Evolutionary conservation across 106 monocot genomes (phyloP), one percentile per base, ranked within the genome.

Genomic region (Phalaenopsis aphrodite): DNA sequence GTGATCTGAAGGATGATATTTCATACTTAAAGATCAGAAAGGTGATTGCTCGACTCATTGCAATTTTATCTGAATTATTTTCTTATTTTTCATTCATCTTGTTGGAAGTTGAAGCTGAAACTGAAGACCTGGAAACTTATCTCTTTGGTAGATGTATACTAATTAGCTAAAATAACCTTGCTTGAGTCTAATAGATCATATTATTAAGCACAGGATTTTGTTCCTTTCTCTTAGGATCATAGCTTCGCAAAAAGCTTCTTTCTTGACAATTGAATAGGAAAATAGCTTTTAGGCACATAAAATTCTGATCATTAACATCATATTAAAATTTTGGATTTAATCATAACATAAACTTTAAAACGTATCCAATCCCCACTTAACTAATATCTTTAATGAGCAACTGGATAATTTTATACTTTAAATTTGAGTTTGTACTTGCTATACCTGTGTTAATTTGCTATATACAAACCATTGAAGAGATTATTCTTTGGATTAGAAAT

Each of bases 1-100:
- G 76, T 23, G 49, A 49, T 30, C 12, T 76, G 24, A 76, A 76
- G 49, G 76, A 76, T 76, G 76, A 76, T 76, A 24, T 76, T 17
- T 24, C 76, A 11, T 76, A 48, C 30, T 76, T 49, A 23, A 76
- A 76, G 49, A 76, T 76, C 0, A 76, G 18, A 49, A 76, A 48
- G 76, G 76, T 76, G 42, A 48, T 15, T 49, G 1, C 21, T 47
- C 10, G 23, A 17, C 43, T 74, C n/a, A 10, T 42, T 12, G 2
- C 5, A 45, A 42, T 18, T 42, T 42, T 74, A 74, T 74, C 4
- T n/a, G 36, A 71, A 15, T 75, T 42, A 45, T 45, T 11, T 19
- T 24, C 49, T 5, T 30, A 9, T 49, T 76, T 76, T 76, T 52
- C 9, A 23, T 76, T 48, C 76, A 48, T 48, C 52, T 76, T 1